Conservation (phyloP, 2,329 filamentous ascomycete species). For the Neoarthrinium moseri region DNA sequence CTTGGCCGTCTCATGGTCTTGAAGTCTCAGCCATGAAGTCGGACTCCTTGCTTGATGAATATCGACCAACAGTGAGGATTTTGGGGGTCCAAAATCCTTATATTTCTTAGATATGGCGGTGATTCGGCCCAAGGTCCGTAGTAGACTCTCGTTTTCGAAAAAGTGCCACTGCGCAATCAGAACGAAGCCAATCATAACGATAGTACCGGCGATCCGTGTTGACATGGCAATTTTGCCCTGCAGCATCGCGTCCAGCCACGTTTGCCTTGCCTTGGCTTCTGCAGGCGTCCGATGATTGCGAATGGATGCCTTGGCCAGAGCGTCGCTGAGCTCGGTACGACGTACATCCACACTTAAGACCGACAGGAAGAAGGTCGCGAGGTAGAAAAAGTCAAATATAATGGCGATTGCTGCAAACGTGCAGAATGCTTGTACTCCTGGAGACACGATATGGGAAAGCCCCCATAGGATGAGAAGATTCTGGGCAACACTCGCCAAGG, state of each 20-base stretch:
- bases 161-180: slow-evolving; percentile 77
- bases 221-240: slow-evolving; percentile 66
- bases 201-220: slow-evolving; percentile 72
- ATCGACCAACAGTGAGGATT: slow-evolving; percentile 48
- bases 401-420: slow-evolving; percentile 74
- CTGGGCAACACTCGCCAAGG: slow-evolving; percentile 65
- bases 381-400: slow-evolving; percentile 74
- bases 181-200: slow-evolving; percentile 71
- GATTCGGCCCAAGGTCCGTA: slow-evolving; percentile 33
- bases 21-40: slow-evolving; percentile 71
- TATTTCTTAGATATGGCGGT: slow-evolving; percentile 26
- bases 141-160: slow-evolving; percentile 57
- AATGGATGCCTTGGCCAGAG: slow-evolving; percentile 57
- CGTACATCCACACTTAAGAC: slow-evolving; percentile 78
- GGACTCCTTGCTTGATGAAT: slow-evolving; percentile 76
- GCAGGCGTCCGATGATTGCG: slow-evolving; percentile 27
- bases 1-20: slow-evolving; percentile 75
- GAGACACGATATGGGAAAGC: slow-evolving; percentile 65
- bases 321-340: slow-evolving; percentile 72
- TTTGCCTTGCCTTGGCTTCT: slow-evolving; percentile 33
- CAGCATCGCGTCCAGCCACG: slow-evolving; percentile 62
- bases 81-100: slow-evolving; percentile 21
- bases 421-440: slow-evolving; percentile 73
- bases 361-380: slow-evolving; percentile 77
- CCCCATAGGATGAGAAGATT: slow-evolving; percentile 66